phyloP scores from a whole-genome alignment of 2,329 filamentous ascomycete species.

The Magnaporthiopsis poae region DNA sequence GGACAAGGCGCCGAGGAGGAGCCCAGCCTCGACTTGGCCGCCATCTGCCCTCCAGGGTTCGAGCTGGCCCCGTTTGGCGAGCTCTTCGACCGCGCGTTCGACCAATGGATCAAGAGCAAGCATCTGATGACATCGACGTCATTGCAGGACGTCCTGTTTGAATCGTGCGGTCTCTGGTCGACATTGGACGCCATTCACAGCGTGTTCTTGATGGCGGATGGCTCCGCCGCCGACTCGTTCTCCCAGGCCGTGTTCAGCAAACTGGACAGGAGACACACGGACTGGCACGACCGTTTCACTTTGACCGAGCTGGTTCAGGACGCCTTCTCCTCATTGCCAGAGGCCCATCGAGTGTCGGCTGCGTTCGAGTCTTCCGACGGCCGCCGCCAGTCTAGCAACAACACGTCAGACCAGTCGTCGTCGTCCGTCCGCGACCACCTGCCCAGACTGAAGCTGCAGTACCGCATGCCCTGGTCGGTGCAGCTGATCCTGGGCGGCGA shows the following conservation, averaged over 20 bases:
- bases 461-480: constrained; percentile 56
- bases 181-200: constrained; percentile 58
- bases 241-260: constrained; percentile 63
- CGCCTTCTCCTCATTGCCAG: constrained; percentile 51
- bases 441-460: constrained; percentile 54
- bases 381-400: neutral
- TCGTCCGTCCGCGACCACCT: constrained; percentile 51
- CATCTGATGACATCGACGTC: constrained; percentile 59
- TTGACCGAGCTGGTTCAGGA: constrained; percentile 69
- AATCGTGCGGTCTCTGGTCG: constrained; percentile 55
- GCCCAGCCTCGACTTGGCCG: constrained; percentile 44
- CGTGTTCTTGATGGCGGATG: constrained; percentile 70
- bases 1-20: constrained; percentile 21
- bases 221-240: constrained; percentile 56
- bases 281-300: constrained; percentile 74
- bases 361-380: constrained; percentile 28
- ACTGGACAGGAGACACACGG: constrained; percentile 49
- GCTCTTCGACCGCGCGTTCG: constrained; percentile 61
- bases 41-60: constrained; percentile 39
- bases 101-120: constrained; percentile 66
- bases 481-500: constrained; percentile 63
- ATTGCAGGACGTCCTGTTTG: constrained; percentile 57
- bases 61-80: constrained; percentile 61
- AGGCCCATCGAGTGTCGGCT: constrained; percentile 54
- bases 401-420: constrained; percentile 19